Evolutionary conservation across 129 eudicot genomes (phyloP).

Genomic region (Tanacetum coccineum): DNA sequence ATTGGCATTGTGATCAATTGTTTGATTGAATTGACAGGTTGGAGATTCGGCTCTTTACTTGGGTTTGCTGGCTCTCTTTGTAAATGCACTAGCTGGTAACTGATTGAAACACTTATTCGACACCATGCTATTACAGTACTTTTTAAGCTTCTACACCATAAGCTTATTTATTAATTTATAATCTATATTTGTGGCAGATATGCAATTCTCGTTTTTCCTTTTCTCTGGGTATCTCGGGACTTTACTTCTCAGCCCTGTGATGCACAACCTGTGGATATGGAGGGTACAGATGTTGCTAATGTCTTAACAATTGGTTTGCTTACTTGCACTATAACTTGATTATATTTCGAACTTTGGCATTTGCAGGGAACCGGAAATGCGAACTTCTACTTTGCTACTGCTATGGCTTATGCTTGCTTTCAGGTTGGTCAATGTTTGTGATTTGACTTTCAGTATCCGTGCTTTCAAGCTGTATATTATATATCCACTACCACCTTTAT

Average conservation of each 20-base stretch:
- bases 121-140: background rate
- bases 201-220: slow-evolving; percentile 88
- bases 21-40: slow-evolving; percentile 38
- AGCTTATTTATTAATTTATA: background rate
- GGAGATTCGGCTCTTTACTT: slow-evolving; percentile 90
- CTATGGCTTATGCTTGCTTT: slow-evolving; percentile 93
- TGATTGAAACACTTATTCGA: background rate
- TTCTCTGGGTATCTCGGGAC: slow-evolving; percentile 87
- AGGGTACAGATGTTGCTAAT: slow-evolving; percentile 55
- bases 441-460: background rate
- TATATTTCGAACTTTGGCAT: slow-evolving; percentile 19
- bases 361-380: slow-evolving; percentile 98
- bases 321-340: slow-evolving; percentile 14
- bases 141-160: background rate
- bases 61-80: slow-evolving; percentile 71
- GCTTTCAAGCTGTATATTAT: too few relatives aligned
- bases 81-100: slow-evolving; percentile 85
- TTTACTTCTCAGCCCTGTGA: slow-evolving; percentile 87
- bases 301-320: background rate
- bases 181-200: slow-evolving; percentile 51
- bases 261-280: slow-evolving; percentile 99
- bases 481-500: too few relatives aligned
- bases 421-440: slow-evolving; percentile 51
- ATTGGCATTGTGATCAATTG: background rate
- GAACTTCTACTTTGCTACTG: slow-evolving; percentile 94